Percentiles rank a stretch among this genome's conserved stretches.
These are phyloP conservation scores for Wallacemonas sp. DNA, from an alignment of 208 protist genomes.

Conservation along the genomic window DNA sequence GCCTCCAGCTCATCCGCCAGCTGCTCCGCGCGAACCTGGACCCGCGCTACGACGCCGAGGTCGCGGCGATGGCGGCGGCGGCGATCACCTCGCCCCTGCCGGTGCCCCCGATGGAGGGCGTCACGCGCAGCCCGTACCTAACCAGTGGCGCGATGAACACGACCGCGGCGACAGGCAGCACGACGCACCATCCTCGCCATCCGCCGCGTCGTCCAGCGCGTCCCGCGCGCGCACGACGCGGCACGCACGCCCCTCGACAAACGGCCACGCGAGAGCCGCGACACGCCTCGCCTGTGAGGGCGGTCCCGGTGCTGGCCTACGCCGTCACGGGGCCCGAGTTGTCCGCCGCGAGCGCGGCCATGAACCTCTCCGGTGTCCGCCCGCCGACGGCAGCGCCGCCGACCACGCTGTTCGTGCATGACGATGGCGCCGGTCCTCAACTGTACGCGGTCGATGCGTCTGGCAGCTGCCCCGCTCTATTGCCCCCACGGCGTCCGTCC, in stretches of 20 bases:
- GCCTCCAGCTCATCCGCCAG: constrained; percentile 18
- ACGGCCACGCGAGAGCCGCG: too few relatives aligned
- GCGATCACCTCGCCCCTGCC: constrained; percentile 4
- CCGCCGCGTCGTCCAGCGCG: too few relatives aligned
- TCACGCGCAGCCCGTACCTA: background rate
- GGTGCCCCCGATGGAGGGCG: background rate
- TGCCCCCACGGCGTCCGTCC: background rate
- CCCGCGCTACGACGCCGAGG: background rate
- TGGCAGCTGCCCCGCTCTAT: background rate
- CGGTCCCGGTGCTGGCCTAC: background rate
- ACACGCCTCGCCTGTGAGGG: constrained; percentile 4
- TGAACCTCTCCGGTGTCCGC: background rate
- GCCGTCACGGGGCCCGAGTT: background rate
- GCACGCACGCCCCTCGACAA: too few relatives aligned
- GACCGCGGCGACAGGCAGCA: background rate
- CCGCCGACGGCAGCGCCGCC: background rate
- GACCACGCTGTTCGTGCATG: background rate
- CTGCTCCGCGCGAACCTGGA: constrained; percentile 27
- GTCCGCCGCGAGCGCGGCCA: background rate
- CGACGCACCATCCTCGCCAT: too few relatives aligned
- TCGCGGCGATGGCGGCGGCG: background rate
- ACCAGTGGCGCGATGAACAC: background rate
- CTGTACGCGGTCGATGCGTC: background rate
- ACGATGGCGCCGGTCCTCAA: background rate
- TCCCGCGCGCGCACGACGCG: background rate